phyloP scores from a whole-genome alignment of 768 basidiomycete genomes.

The Mycena polygramma region DNA sequence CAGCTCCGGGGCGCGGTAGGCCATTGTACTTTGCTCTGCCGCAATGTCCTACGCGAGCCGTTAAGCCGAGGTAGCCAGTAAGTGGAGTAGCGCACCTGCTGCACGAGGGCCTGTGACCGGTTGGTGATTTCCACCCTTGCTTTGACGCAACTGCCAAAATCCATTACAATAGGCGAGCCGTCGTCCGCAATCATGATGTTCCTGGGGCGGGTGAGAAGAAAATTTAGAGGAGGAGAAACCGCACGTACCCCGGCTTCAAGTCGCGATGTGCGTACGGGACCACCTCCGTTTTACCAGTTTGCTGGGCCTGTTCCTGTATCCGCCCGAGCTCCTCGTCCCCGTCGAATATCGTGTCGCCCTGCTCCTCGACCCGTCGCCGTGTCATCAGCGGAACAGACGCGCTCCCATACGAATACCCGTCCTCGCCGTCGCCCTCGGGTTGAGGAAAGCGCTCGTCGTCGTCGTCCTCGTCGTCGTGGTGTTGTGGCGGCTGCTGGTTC shows the following conservation, averaged over 20 bases:
- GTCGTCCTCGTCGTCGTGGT: slow-evolving; percentile 64
- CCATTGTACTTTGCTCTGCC: slow-evolving; percentile 98
- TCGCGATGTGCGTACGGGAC: slow-evolving; percentile 97
- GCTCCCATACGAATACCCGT: slow-evolving; percentile 78
- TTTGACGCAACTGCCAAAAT: slow-evolving; percentile 93
- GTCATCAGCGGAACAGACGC: slow-evolving; percentile 72
- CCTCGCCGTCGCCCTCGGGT: slow-evolving; percentile 80
- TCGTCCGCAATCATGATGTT: slow-evolving; percentile 99
- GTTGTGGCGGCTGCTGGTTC: slow-evolving; percentile 27
- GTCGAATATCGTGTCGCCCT: slow-evolving; percentile 80
- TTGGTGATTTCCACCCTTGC: slow-evolving; percentile 87
- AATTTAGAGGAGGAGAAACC: slow-evolving; percentile 1
- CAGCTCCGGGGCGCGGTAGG: slow-evolving; percentile 96
- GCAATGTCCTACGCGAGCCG: slow-evolving; percentile 81
- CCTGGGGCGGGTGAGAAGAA: slow-evolving; percentile 54
- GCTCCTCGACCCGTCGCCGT: slow-evolving; percentile 62
- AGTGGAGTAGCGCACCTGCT: slow-evolving; percentile 70
- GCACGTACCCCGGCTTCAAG: slow-evolving; percentile 91
- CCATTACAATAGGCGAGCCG: slow-evolving; percentile 94
- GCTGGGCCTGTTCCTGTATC: slow-evolving; percentile 55
- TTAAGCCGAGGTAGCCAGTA: slow-evolving; percentile 18
- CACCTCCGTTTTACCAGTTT: slow-evolving; percentile 58
- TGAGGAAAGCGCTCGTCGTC: slow-evolving; percentile 81
- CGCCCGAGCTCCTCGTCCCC: slow-evolving; percentile 78
- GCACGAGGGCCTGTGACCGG: slow-evolving; percentile 87